Percentiles rank a stretch among this genome's conserved stretches.
Evolutionary conservation across 2,329 filamentous ascomycete species (phyloP).

Genomic region (Annulohypoxylon truncatum): DNA sequence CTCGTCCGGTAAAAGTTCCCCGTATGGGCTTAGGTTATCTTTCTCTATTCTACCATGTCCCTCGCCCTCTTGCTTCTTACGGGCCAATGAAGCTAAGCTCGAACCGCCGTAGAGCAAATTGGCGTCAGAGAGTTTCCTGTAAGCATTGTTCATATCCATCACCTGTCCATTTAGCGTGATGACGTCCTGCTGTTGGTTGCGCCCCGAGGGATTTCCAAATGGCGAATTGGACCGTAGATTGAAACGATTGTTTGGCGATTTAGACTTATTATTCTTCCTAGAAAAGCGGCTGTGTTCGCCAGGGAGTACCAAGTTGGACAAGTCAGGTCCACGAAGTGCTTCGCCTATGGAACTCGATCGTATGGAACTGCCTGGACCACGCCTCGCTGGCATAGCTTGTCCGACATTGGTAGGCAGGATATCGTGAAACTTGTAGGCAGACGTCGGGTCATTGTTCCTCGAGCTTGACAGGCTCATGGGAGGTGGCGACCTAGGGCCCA

Average conservation of each 20-base stretch:
- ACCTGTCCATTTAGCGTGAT: slow-evolving; percentile 69
- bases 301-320: slow-evolving; percentile 62
- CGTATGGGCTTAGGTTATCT: slow-evolving; percentile 73
- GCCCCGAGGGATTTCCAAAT: slow-evolving; percentile 53
- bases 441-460: slow-evolving; percentile 57
- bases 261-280: slow-evolving; percentile 60
- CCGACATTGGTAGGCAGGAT: slow-evolving; percentile 66
- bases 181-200: slow-evolving; percentile 51
- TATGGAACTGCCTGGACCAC: slow-evolving; percentile 45
- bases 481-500: slow-evolving; percentile 55
- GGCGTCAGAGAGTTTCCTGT: slow-evolving; percentile 77
- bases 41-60: slow-evolving; percentile 71
- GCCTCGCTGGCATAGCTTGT: slow-evolving; percentile 58
- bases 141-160: slow-evolving; percentile 76
- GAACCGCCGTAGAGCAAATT: slow-evolving; percentile 73
- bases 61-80: slow-evolving; percentile 61
- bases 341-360: slow-evolving; percentile 62
- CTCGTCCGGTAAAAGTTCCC: slow-evolving; percentile 72
- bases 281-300: slow-evolving; percentile 58
- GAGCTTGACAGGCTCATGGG: slow-evolving; percentile 35
- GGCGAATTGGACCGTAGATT: slow-evolving; percentile 63
- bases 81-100: slow-evolving; percentile 70
- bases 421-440: slow-evolving; percentile 71
- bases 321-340: slow-evolving; percentile 64
- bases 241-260: slow-evolving; percentile 64